phyloP scores from a whole-genome alignment of 164 flowering plant genomes.

The Stephania japonica region DNA sequence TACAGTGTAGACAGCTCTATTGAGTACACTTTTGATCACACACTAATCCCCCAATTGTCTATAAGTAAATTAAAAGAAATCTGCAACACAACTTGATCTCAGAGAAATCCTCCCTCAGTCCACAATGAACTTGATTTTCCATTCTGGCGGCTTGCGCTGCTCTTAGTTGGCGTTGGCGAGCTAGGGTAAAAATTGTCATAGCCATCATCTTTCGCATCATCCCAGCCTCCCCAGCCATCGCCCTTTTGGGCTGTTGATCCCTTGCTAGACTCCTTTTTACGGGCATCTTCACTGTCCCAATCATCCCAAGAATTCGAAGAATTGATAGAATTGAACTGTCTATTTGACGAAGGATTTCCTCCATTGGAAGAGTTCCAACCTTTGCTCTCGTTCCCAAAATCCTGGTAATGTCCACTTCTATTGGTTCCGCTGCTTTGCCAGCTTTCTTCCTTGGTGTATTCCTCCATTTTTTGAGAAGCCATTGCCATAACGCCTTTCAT shows the following conservation, averaged over 20 bases:
- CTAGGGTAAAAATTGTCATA: constrained; percentile 46
- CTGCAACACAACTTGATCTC: constrained; percentile 19
- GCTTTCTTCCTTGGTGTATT: constrained; percentile 68
- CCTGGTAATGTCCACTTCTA: constrained; percentile 60
- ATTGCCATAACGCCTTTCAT: constrained; percentile 97
- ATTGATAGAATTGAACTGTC: constrained; percentile 11
- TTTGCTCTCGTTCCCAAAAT: constrained; percentile 47
- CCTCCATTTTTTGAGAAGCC: constrained; percentile 96
- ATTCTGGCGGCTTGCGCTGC: constrained; percentile 40
- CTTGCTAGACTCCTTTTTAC: constrained; percentile 40
- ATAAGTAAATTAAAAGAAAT: not conserved
- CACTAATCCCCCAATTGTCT: not conserved
- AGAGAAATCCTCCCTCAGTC: constrained; percentile 89
- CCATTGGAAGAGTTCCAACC: constrained; percentile 46
- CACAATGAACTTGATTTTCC: constrained; percentile 66
- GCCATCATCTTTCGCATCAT: constrained; percentile 80
- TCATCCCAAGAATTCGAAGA: constrained; percentile 78
- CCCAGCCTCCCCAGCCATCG: constrained; percentile 98
- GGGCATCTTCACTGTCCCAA: constrained; percentile 56
- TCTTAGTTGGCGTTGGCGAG: constrained; percentile 24
- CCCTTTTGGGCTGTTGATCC: constrained; percentile 34
- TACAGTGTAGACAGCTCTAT: not conserved
- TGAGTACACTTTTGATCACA: not conserved
- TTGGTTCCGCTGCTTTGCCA: constrained; percentile 52
- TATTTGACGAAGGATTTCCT: constrained; percentile 15